These are phyloP conservation scores for Solanum rostratum DNA, from an alignment of 257 asterid genomes.

Conservation along the genomic window DNA sequence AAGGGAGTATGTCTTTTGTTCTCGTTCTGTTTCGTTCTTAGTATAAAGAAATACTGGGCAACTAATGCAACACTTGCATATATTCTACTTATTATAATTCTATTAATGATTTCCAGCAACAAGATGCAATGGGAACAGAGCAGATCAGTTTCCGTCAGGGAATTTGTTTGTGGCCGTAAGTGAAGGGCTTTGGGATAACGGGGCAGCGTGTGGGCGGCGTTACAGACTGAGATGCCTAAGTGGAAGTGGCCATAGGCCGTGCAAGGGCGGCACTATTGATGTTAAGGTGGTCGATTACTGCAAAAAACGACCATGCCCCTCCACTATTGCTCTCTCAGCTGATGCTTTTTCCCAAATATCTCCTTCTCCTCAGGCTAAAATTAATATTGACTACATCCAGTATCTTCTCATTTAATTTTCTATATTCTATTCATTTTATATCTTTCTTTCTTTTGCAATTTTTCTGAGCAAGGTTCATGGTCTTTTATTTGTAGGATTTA, in stretches of 20 bases:
- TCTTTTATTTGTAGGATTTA: neutral
- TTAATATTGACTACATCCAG: slow-evolving; percentile 20
- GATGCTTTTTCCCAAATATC: slow-evolving; percentile 34
- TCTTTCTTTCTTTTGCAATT: neutral
- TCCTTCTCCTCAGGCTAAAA: slow-evolving; percentile 9
- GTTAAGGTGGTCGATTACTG: slow-evolving; percentile 67
- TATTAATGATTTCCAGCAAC: slow-evolving; percentile 35
- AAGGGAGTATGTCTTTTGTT: no score
- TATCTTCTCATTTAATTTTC: neutral
- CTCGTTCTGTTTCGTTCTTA: neutral
- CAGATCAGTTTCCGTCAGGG: slow-evolving; percentile 63
- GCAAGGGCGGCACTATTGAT: slow-evolving; percentile 37
- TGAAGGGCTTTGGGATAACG: slow-evolving; percentile 73
- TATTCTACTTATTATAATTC: neutral
- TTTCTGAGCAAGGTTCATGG: neutral
- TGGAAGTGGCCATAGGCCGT: slow-evolving; percentile 30
- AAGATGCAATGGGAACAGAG: slow-evolving; percentile 48
- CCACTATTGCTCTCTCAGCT: slow-evolving; percentile 29
- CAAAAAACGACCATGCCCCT: slow-evolving; percentile 42
- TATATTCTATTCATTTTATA: no score
- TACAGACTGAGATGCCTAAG: slow-evolving; percentile 51
- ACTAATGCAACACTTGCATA: neutral
- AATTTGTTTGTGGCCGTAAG: slow-evolving; percentile 57
- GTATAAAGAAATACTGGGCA: neutral
- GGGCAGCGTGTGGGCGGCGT: slow-evolving; percentile 67